These are phyloP conservation scores for Puya raimondii DNA, from an alignment of 176 grass and related monocot genomes.

Conservation along the genomic window DNA sequence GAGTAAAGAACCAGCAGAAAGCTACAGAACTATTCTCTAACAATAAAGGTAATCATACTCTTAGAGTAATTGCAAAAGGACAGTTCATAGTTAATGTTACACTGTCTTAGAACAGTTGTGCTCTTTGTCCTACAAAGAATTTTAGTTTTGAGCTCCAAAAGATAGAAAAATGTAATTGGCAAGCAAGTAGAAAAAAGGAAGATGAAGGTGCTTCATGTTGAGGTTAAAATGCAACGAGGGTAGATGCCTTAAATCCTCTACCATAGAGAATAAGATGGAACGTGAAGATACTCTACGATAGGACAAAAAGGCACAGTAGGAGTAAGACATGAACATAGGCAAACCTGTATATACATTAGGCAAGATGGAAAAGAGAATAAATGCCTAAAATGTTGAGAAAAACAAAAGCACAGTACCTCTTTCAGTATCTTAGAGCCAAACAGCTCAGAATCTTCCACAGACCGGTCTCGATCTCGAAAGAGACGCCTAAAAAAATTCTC, in stretches of 20 bases:
- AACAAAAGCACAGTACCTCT: conserved; percentile 35
- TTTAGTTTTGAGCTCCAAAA: too few species aligned
- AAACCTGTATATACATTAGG: neutral
- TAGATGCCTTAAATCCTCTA: neutral
- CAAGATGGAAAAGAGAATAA: neutral
- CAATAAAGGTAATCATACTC: too few species aligned
- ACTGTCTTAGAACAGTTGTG: too few species aligned
- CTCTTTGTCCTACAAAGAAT: too few species aligned
- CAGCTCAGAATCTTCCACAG: conserved; percentile 83
- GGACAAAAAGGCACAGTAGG: too few species aligned
- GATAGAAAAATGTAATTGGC: too few species aligned
- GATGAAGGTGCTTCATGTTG: neutral
- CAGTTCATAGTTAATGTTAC: too few species aligned
- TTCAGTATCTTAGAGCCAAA: conserved; percentile 53
- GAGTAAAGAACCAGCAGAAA: conserved; percentile 18
- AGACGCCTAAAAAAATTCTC: conserved; percentile 87
- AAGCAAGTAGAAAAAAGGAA: neutral
- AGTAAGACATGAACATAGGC: too few species aligned
- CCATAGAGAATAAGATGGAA: neutral
- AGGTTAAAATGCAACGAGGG: neutral
- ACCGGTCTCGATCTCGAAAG: conserved; percentile 76
- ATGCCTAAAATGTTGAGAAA: neutral
- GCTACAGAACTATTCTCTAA: neutral
- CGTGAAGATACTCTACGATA: too few species aligned
- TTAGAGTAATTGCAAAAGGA: too few species aligned